Base-by-base conservation (phyloP, 805 yeast genomes). In the Nakazawaea wickerhamii region DNA sequence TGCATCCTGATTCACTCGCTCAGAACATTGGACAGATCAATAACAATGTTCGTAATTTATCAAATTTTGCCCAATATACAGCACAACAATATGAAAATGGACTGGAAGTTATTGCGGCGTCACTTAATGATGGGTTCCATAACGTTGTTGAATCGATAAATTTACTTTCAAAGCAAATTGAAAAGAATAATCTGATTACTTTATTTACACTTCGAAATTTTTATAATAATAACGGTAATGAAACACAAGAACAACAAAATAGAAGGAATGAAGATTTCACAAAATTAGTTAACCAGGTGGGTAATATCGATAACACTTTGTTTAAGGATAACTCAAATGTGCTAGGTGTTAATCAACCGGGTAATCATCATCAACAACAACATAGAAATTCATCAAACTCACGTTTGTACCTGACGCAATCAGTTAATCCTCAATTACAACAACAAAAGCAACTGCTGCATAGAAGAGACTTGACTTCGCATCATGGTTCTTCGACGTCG, bases 401-500 rank as follows among this genome's bases (percentile, higher is more conserved):
- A 1, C 11, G 31, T 2, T 15, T 28, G 7, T 28, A 28, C n/a
- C 31, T 13, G n/a, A 13, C 31, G 31, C 11, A 44, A 33, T 51
- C 43, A 30, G 41, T 25, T 8, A 49, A 46, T 25, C 48, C 38
- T 30, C 47, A 38, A 13, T 48, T 39, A 39, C 49, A 49, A 20
- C 50, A 36, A 18, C 47, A 41, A 33, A 31, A 17, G 18, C 45
- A 50, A 35, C 49, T 34, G 27, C 52, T 37, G 31, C 48, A 35
- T 19, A 36, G 40, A 21, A 17, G 43, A 13, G 42, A 39, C 13
- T 19, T 19, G 15, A 25, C 27, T 13, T 21, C 19, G 5, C 35
- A 34, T 13, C 39, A 27, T 61, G 37, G 68, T 66, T 35, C 59
- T 59, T 45, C 51, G 38, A 43, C 52, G 48, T 41, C 54, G 49